Conservation (phyloP, 2,329 filamentous ascomycete genomes). For the Geosmithia flava region DNA sequence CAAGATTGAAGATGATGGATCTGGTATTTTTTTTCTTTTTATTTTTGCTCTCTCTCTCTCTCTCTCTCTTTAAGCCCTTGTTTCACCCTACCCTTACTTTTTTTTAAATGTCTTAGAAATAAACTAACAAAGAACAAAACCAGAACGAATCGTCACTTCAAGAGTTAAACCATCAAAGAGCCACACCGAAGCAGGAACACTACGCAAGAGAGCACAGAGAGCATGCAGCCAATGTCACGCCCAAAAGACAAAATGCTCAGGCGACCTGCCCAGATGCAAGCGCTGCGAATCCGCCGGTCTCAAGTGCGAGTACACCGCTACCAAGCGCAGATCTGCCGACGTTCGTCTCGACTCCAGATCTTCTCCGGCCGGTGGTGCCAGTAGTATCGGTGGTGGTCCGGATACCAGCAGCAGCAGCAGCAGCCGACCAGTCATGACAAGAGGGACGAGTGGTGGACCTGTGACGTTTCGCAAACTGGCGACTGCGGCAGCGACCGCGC, state of each 20-base stretch:
- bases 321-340: constrained; percentile 24
- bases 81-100: too few species aligned
- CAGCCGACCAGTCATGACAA: neutral
- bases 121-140: too few species aligned
- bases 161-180: constrained; percentile 23
- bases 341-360: constrained; percentile 11
- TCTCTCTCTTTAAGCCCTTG: neutral
- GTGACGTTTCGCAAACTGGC: neutral
- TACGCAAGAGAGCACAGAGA: constrained; percentile 26
- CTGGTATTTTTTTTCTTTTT: neutral
- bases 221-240: constrained; percentile 28
- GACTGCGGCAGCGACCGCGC: neutral
- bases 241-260: constrained; percentile 30
- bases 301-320: constrained; percentile 24
- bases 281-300: constrained; percentile 20
- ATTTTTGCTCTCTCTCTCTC: neutral
- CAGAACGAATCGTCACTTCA: constrained; percentile 4
- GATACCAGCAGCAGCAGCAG: neutral
- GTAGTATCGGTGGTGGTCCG: neutral
- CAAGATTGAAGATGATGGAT: constrained; percentile 3
- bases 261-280: constrained; percentile 24
- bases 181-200: constrained; percentile 27
- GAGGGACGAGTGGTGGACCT: neutral
- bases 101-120: too few species aligned
- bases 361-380: neutral